These are phyloP conservation scores for Ceratobasidium sp. DNA, from an alignment of 1,284 basidiomycete species.

Conservation along the genomic window DNA sequence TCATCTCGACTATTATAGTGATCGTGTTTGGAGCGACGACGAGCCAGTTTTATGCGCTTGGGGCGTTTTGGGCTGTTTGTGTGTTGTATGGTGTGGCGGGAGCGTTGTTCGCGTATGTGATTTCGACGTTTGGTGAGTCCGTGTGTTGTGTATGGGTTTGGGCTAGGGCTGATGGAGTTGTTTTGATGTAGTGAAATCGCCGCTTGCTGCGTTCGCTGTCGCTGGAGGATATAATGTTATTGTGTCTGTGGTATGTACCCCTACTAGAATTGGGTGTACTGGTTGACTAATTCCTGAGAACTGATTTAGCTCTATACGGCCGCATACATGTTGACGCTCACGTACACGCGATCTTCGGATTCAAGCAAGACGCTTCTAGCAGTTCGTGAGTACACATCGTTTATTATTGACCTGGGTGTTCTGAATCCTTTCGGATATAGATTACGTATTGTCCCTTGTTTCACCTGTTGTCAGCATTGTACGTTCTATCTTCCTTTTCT, in stretches of 20 bases:
- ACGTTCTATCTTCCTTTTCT: constrained; percentile 51
- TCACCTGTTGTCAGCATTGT: constrained; percentile 78
- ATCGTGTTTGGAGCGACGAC: constrained; percentile 68
- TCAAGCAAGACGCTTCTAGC: constrained; percentile 66
- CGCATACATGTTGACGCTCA: constrained; percentile 73
- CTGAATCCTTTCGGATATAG: constrained; percentile 49
- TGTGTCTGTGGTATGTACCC: constrained; percentile 66
- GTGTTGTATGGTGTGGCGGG: constrained; percentile 76
- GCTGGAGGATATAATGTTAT: constrained; percentile 80
- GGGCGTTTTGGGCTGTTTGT: constrained; percentile 76
- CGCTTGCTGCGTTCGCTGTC: constrained; percentile 77
- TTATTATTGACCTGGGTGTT: background rate
- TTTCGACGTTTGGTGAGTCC: constrained; percentile 62
- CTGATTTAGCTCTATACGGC: constrained; percentile 66
- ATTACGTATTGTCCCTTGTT: constrained; percentile 73
- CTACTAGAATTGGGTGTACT: background rate
- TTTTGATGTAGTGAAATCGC: constrained; percentile 59
- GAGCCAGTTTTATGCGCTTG: constrained; percentile 76
- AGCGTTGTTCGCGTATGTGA: constrained; percentile 74
- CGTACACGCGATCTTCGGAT: constrained; percentile 71
- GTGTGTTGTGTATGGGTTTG: background rate
- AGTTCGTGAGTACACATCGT: constrained; percentile 59
- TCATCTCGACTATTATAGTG: constrained; percentile 68
- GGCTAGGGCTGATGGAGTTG: background rate
- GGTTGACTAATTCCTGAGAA: background rate